Evolutionary conservation across 2,329 filamentous ascomycete species (phyloP).

Genomic region (Penicillium crustosum): DNA sequence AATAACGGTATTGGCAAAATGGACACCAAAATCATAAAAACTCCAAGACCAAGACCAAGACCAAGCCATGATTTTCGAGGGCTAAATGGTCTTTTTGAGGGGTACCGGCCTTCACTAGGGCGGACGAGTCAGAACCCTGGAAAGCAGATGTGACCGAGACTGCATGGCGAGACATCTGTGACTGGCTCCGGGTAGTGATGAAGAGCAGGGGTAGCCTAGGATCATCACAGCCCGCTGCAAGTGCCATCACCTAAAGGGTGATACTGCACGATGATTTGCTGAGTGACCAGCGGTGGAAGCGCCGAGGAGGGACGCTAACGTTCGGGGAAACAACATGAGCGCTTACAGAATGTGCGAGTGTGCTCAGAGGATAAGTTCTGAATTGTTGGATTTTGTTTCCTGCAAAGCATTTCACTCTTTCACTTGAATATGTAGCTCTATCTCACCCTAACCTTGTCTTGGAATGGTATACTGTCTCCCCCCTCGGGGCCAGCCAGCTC

Average conservation of each 20-base stretch:
- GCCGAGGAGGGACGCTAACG: constrained; percentile 32
- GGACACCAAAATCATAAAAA: constrained; percentile 18
- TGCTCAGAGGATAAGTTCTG: neutral
- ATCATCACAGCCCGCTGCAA: constrained; percentile 33
- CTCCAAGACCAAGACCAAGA: constrained; percentile 20
- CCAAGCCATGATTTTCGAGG: constrained; percentile 25
- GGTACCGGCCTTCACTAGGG: constrained; percentile 22
- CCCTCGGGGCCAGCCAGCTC: neutral
- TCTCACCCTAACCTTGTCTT: neutral
- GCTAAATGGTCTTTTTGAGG: constrained; percentile 35
- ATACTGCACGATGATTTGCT: constrained; percentile 28
- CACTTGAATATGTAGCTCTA: neutral
- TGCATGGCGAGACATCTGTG: constrained; percentile 26
- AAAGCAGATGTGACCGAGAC: constrained; percentile 33
- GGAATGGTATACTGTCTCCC: neutral
- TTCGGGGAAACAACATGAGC: constrained; percentile 22
- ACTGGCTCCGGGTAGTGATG: constrained; percentile 13
- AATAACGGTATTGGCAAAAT: neutral
- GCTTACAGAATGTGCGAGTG: constrained; percentile 21
- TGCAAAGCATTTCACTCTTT: neutral
- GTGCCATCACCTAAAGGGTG: constrained; percentile 30
- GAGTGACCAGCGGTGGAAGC: constrained; percentile 27
- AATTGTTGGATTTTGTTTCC: neutral
- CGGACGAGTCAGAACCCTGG: constrained; percentile 31
- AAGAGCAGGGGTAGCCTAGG: constrained; percentile 20